Percentiles rank a stretch among this genome's conserved stretches.
Conservation (phyloP, 148 eudicot genomes). For the Nepenthes mirabilis region DNA sequence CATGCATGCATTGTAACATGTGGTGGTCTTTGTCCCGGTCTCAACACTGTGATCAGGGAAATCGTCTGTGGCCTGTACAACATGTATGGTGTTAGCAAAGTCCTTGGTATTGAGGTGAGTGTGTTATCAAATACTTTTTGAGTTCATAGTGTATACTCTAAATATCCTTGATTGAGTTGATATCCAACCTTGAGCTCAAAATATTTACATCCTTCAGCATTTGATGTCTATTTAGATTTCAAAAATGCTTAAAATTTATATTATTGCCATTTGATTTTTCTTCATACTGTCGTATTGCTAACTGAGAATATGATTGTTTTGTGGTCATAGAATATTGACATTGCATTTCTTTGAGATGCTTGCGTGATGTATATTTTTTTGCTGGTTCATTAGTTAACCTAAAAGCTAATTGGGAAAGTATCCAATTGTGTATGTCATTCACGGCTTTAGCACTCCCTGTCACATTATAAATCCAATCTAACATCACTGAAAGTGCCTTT, state of each 20-base stretch:
- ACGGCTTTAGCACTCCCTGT: no score
- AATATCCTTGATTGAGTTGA: no score
- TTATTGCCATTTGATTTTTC: not conserved
- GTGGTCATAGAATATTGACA: no score
- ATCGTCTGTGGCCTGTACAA: conserved; percentile 65
- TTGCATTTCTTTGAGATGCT: no score
- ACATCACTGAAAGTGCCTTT: no score
- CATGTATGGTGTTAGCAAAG: conserved; percentile 74
- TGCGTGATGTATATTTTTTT: no score
- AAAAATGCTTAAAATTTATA: not conserved
- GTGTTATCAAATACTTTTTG: not conserved
- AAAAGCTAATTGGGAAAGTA: no score
- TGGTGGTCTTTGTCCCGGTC: conserved; percentile 90
- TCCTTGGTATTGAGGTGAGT: conserved; percentile 82
- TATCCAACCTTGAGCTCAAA: no score
- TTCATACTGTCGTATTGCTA: not conserved
- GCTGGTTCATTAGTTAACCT: no score
- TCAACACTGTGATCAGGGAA: conserved; percentile 85
- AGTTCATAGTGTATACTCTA: not conserved
- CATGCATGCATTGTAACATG: conserved; percentile 87
- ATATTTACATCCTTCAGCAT: not conserved
- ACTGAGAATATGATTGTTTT: not conserved
- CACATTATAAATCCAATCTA: no score
- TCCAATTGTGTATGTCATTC: no score
- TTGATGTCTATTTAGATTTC: not conserved